Base-by-base conservation (phyloP, 2,329 filamentous ascomycete genomes). In the Byssoonygena ceratinophila region DNA sequence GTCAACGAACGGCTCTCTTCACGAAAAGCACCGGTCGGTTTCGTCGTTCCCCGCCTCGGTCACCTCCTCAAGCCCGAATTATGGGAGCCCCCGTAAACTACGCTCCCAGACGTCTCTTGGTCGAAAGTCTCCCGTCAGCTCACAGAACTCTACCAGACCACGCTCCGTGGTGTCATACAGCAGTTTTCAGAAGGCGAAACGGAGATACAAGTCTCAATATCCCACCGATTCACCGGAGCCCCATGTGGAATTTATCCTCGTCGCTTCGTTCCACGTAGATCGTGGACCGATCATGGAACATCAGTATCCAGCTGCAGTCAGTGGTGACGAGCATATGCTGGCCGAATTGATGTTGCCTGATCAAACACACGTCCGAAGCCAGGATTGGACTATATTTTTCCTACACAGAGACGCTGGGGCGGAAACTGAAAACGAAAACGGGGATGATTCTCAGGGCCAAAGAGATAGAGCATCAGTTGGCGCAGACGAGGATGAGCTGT, bases 311-410 rank as follows among this genome's bases (percentile, higher is more conserved):
- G 84, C 87, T 39, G 83, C 91, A 47, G 97, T 98, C 57, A 96
- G 89, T 47, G 91, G 92, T 29, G 91, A 98, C 66, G 92, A 98
- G 72, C 85, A 94, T 63, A 97, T 97, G 90, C 72, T 98, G 64
- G 92, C 92, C 5, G 92, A 98, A 74, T 80, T 98, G 63, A 98
- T 98, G 92, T 74, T 98, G 66, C 92, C 92, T 0, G 92, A 98
- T 69, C 91, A 97, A 70, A 89, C 91, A 20, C 92, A 98, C 71
- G 82, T 92, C 56, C 81, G 92, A 36, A 91, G 86, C 64, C 90
- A 97, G 70, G 92, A 98, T 68, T 98, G 92, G 92, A 98, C 92
- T 39, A 95, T 97, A 52, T 98, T 98, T 74, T 98, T 98, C 66
- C 68, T 98, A 53, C 92, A 98, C 72, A 97, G 97, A 68, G 92